Base-by-base conservation (phyloP, 257 asterid genomes). In the Solanum megistacrolobum region DNA sequence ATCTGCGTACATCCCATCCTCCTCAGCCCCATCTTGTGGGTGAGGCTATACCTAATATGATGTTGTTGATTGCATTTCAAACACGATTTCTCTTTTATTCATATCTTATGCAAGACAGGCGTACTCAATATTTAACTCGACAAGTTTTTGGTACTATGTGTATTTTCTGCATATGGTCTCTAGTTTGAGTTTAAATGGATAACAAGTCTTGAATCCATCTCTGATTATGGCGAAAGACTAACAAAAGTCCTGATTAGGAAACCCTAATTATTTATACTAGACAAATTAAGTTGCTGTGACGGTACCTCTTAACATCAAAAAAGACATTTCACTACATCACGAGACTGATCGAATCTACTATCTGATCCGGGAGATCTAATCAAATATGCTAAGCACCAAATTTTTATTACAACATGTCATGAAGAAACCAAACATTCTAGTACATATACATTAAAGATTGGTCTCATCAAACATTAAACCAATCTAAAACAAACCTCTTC, bases 41-140 rank as follows among this genome's bases (percentile, higher is more conserved):
- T 38, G 43, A 12, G 43, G 0, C 1, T 48, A 48, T 5, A 2
- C 1, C 20, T 0, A 7, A 18, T 58, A 58, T 20, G 1, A 0
- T 58, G 66, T 7, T 52, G 9, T 2, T 0, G 0, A 21, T 21
- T 34, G 0, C 1, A 52, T 52, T 52, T 18, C 34, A 3, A 11
- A 11, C 21, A 21, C 0, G 6, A 23, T 23, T 8, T 75, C 6
- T 36, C 21, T 75, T 36, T 75, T 23, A 21, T 75, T 36, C 34
- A 12, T 11, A 23, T 23, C 12, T 12, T n/a, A 38, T 6, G 12
- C 0, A 11, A 36, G 7, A 36, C 9, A 71, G n/a, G n/a, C 1
- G 2, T 7, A 72, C 13, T 71, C 25, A 2, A 16, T 18, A 16
- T 0, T 8, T 72, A 72, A 21, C 0, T 32, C 7, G 20, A 2